phyloP scores from a whole-genome alignment of 2,329 filamentous ascomycete genomes.

The Fusarium kyushuense region DNA sequence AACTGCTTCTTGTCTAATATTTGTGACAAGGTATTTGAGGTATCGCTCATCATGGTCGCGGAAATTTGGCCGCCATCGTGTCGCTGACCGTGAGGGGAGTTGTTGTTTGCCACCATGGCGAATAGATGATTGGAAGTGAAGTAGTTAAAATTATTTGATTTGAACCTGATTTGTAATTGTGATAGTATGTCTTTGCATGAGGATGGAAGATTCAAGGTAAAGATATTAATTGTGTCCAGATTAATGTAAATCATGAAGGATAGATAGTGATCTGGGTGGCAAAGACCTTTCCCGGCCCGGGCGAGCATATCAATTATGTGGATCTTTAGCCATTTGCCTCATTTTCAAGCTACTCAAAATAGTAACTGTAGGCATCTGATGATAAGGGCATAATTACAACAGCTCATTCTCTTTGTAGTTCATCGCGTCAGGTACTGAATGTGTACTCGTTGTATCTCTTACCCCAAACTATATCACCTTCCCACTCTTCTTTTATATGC shows the following conservation, averaged over 20 bases:
- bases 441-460: neutral
- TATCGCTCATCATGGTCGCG: fast-evolving
- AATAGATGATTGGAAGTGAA: fast-evolving
- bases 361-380: fast-evolving
- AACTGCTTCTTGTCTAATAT: neutral
- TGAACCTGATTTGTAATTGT: neutral
- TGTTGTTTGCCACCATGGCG: neutral
- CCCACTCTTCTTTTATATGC: neutral
- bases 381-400: fast-evolving
- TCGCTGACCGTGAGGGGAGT: fast-evolving
- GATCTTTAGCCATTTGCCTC: neutral
- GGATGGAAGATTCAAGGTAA: too few species aligned
- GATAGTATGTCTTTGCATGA: fast-evolving
- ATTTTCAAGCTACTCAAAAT: neutral
- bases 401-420: neutral
- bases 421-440: neutral
- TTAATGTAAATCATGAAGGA: neutral
- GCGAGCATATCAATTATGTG: neutral
- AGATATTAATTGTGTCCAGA: neutral
- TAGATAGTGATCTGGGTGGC: neutral
- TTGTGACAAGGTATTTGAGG: fast-evolving
- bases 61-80: fast-evolving
- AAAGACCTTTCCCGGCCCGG: constrained; percentile 15
- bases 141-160: fast-evolving
- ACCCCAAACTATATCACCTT: neutral